Evolutionary conservation across 2,329 filamentous ascomycete genomes (phyloP), one percentile per base, ranked within the genome.

Genomic region (Pseudocercospora musae): DNA sequence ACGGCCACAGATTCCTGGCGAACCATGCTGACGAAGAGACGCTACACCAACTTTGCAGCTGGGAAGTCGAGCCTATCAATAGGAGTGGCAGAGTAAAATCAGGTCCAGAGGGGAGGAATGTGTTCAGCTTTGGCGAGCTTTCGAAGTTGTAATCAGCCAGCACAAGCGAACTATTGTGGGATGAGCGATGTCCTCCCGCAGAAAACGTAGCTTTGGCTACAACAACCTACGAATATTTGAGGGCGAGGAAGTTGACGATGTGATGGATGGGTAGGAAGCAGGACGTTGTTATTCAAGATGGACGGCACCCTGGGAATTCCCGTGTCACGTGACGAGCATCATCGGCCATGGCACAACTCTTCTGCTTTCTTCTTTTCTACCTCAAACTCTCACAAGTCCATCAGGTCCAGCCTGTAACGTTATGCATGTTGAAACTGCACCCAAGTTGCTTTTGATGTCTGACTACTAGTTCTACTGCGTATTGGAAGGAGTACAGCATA

Each of bases 11-110:
- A 0, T 86, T 87, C 65, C 62, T 87, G 3, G 84, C 85, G 0
- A 87, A 87, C 65, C 78, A 85, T 70, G 82, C 74, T 0, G 81
- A 86, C 73, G 78, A 79, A 23, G 67, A 66, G 10, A 85, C 83
- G 0, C 67, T 86, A 63, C 66, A 71, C 23, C 72, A 78, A 37
- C 74, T 86, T 62, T 75, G 77, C 0, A 80, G 78, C 59, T 74
- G 69, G 13, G 67, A 69, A 0, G 73, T 73, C 4, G 84, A 86
- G 69, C 78, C 78, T 9, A 78, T 86, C 58, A 83, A 83, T 2
- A 76, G 76, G 63, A 71, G 57, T 9, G 84, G 83, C 1, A 78
- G 74, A 70, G 82, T 85, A 2, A 74, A 65, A 61, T 68, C 31
- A 1, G 68, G 57, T 23, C 69, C 72, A 5, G 69, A 72, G 44